Evolutionary conservation across 805 yeast genomes (phyloP), one percentile per base, ranked within the genome.

Genomic region (Deakozyma indianensis): DNA sequence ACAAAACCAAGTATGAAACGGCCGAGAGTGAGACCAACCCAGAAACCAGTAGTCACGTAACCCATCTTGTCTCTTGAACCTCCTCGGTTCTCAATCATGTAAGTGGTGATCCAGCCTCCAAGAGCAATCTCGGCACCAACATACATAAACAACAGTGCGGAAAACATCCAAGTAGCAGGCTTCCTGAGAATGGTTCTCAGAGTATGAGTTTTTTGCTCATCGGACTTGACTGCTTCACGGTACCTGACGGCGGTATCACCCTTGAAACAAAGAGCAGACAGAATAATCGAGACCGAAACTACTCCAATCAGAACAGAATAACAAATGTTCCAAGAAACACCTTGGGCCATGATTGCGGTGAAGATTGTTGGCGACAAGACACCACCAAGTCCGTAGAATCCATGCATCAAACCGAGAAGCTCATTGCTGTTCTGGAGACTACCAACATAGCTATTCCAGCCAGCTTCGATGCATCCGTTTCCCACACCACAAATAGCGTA

Each of bases 21-120:
- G 0, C 90, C 90, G 15, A 71, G 49, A 0, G 87, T 77, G 20
- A 81, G 58, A 0, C 90, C 90, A 22, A 72, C 70, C 87, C 87
- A 81, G 55, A 72, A 80, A 15, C 83, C 80, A 3, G 85, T 72
- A 0, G 81, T 76, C 14, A 79, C 75, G 53, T 74, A 78, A 5
- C 86, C 81, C 55, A 77, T 73, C 20, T 64, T 57, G 1, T 64
- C 53, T 25, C 64, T 64, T 43, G 66, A 62, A 16, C 77, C 77
- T 15, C 68, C 60, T 47, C 82, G 70, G 44, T 76, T 71, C 22
- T 69, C 72, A 38, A 77, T 64, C 46, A 82, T 60, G 53, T 71
- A 82, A 2, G 85, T 75, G 42, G 77, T 77, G 18, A 77, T 63
- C 87, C 88, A 81, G 2, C 85, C 80, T 1, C 80, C 86, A 48